Evolutionary conservation across 192 early-diverging fungal species (phyloP).

Genomic region (Entomortierella beljakovae): DNA sequence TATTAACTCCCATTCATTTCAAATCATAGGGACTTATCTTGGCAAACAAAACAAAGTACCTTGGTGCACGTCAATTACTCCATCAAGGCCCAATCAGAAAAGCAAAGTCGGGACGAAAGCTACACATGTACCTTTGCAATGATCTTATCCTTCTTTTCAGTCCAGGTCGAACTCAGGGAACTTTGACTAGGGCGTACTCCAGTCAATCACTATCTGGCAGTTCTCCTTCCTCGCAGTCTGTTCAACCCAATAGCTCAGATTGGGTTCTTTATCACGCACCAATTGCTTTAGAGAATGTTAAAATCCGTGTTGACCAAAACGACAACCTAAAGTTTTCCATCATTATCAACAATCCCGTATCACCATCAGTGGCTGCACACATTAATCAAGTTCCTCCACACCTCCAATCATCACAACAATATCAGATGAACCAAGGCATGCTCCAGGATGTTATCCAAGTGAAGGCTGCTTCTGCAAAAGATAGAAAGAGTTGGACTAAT

Average conservation of each 20-base stretch:
- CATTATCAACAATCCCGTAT: constrained; percentile 3
- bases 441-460: constrained; percentile 26
- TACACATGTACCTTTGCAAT: constrained; percentile 79
- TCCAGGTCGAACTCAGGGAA: constrained; percentile 12
- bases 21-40: constrained; percentile 65
- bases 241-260: not conserved
- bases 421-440: not conserved
- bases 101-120: constrained; percentile 81
- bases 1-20: constrained; percentile 3
- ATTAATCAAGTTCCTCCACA: constrained; percentile 11
- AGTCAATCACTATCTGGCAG: not conserved
- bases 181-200: constrained; percentile 3
- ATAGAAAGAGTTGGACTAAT: constrained; percentile 20
- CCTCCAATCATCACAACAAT: constrained; percentile 8
- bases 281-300: constrained; percentile 30
- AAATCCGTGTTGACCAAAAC: constrained; percentile 2
- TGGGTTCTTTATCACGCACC: constrained; percentile 38
- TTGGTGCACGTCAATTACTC: constrained; percentile 72
- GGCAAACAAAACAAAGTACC: constrained; percentile 61
- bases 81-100: constrained; percentile 79
- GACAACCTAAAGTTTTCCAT: constrained; percentile 30
- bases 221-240: constrained; percentile 6
- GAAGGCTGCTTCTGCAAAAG: constrained; percentile 19
- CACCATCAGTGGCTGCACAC: not conserved
- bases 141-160: constrained; percentile 74